Base-by-base conservation (phyloP, 108 stramenopile genomes). In the Cyclotella atomus region DNA sequence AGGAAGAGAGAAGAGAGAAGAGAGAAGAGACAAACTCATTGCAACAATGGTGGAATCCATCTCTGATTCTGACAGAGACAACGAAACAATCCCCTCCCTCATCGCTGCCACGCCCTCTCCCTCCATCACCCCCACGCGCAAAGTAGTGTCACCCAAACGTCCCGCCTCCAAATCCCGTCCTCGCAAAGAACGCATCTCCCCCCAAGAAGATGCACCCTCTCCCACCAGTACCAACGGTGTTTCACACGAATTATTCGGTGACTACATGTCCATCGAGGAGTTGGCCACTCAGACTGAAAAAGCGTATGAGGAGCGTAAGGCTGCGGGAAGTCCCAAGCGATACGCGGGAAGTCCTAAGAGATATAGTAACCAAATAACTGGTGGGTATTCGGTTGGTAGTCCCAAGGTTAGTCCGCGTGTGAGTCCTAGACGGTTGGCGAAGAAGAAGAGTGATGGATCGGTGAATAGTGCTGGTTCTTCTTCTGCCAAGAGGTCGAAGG, bases 261-360 rank as follows among this genome's bases (percentile, higher is more conserved):
- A 57, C 32, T 57, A 32, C 29, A 57, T 57, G 56, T 32, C 29
- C 56, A 57, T 57, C 10, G 56, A 57, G 30, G 56, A 57, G 30
- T 32, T 57, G 29, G 56, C 56, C 15, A 30, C 56, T 30, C 56
- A 57, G n/a, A 57, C 56, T 15, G 56, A 57, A 32, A 57, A 57
- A 19, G 56, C 56, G 15, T 32, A 32, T 30, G 29, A 57, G 56
- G 32, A 30, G 15, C 28, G 56, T 12, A 32, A 57, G 28, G 9
- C 10, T 23, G 23, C 10, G 20, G 52, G 38, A 12, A 41, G 38
- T 41, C 38, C 12, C 9, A 41, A 9, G 38, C 6, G 38, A 41
- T 12, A 12, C 9, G 12, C 12, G 38, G 38, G n/a, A n/a, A n/a
- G n/a, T n/a, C n/a, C n/a, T n/a, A n/a, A n/a, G n/a, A n/a, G n/a